Evolutionary conservation across 495 filamentous ascomycete species (phyloP).

Genomic region (Aspergillus sparsus): DNA sequence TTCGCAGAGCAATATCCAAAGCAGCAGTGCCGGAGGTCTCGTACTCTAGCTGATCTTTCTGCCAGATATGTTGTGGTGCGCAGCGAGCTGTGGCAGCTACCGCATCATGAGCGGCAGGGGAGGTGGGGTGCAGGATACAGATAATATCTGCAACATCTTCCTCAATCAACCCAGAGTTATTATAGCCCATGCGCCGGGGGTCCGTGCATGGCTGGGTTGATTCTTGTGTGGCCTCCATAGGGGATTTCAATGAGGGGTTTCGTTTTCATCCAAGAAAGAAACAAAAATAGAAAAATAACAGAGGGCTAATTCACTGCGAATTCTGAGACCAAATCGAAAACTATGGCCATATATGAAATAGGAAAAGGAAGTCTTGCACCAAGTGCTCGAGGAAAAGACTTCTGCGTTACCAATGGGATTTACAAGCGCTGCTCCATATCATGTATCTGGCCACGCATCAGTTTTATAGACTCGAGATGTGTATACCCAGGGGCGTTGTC

Average conservation of each 20-base stretch:
- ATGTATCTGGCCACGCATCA: conserved; percentile 21
- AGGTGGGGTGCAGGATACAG: conserved; percentile 81
- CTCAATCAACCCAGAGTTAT: conserved; percentile 75
- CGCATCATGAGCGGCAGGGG: conserved; percentile 66
- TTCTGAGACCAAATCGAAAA: neutral
- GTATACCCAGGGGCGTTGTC: conserved; percentile 1
- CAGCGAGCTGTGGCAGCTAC: conserved; percentile 49
- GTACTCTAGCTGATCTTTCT: conserved; percentile 40
- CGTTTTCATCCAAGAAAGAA: conserved; percentile 15
- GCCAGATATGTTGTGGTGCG: conserved; percentile 61
- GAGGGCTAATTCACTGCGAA: neutral
- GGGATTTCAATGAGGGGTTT: too few relatives aligned
- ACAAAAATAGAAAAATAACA: neutral
- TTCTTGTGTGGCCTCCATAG: conserved; percentile 58
- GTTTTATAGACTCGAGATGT: conserved; percentile 11
- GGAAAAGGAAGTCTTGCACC: conserved; percentile 5
- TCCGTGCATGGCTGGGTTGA: conserved; percentile 82
- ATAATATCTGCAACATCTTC: conserved; percentile 84
- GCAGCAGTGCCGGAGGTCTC: conserved; percentile 46
- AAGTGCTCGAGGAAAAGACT: conserved; percentile 10
- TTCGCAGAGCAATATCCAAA: conserved; percentile 73
- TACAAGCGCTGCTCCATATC: conserved; percentile 23
- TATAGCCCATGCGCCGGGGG: conserved; percentile 71
- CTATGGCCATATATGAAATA: conserved; percentile 12
- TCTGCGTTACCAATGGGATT: conserved; percentile 24